Percentiles rank a stretch among this genome's conserved stretches.
These are phyloP conservation scores for Vigna mungo DNA, from an alignment of 306 rosid genomes.

Conservation along the genomic window DNA sequence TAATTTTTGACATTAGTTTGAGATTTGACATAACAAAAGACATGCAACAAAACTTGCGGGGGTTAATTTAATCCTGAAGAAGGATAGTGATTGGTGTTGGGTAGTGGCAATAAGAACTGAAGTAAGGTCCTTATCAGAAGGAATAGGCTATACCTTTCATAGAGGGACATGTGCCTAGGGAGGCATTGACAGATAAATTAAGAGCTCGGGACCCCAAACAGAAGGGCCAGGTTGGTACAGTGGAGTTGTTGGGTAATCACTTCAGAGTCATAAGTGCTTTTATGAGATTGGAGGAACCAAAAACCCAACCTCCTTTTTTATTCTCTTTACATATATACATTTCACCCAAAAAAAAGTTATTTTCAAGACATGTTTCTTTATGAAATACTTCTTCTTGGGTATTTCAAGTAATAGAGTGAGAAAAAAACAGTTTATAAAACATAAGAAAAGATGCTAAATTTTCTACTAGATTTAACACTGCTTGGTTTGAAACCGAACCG, in stretches of 20 bases:
- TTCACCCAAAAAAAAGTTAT: not conserved
- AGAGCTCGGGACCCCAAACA: conserved; percentile 42
- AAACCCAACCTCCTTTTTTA: not conserved
- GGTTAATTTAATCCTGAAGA: not conserved
- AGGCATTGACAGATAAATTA: conserved; percentile 21
- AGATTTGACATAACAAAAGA: not conserved
- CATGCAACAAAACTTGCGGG: not conserved
- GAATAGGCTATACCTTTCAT: conserved; percentile 18
- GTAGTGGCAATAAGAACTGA: conserved; percentile 36
- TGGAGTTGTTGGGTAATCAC: conserved; percentile 53
- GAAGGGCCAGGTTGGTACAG: conserved; percentile 40
- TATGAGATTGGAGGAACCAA: not conserved
- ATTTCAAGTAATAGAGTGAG: no score
- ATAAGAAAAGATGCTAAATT: no score
- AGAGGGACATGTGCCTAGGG: conserved; percentile 46
- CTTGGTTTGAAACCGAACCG: not conserved
- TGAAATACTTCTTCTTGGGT: no score
- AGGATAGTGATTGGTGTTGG: conserved; percentile 31
- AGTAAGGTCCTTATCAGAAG: conserved; percentile 38
- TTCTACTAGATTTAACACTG: no score
- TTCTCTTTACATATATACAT: not conserved
- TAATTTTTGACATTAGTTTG: not conserved
- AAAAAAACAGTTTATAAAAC: no score
- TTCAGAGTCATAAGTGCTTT: conserved; percentile 40
- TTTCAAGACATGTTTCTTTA: no score